Base-by-base conservation (phyloP, 129 eudicot species). In the Flaveria sonorensis region DNA sequence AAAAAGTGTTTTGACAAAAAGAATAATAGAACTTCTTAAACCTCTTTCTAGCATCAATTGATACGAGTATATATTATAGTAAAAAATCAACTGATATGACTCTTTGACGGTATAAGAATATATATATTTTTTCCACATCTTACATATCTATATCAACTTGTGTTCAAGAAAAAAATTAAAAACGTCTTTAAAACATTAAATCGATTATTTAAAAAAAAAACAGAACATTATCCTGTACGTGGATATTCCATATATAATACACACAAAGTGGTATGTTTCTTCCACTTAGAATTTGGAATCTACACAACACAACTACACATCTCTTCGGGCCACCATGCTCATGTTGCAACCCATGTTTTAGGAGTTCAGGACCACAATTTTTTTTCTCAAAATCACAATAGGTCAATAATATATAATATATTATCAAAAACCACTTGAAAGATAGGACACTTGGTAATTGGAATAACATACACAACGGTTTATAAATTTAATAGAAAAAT, bases 321-420 rank as follows among this genome's bases (percentile, higher is more conserved):
- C 42, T 61, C 8, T 61, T 61, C 67, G 10, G 18, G 67, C 67
- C 67, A 59, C 65, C 65, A 59, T 59, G 36, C 30, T 59, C 65
- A 24, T 24, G 67, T 61, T 61, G 40, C 67, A 12, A 61, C 40
- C 67, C 40, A 61, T 26, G 40, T 61, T 26, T 60, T 60, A 24
- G 67, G 67, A 60, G 24, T 60, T 3, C 12, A 12, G 67, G 67
- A 60, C 67, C 67, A 24, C 50, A 9, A 45, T 13, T 7, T 11
- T 2, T 60, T 60, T 12, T 12, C 14, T 57, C 12, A 57, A 60
- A 12, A 2, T 23, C 18, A 26, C 67, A 60, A 60, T 60, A 20
- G 40, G n/a, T 60, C 67, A 24, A 24, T 60, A 60, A 11, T 21
- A 18, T 10, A 6, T 45, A 10, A 59, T 23, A 59, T 59, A 59